Evolutionary conservation across 2,329 filamentous ascomycete genomes (phyloP).

Genomic region (Dactylella cylindrospora): DNA sequence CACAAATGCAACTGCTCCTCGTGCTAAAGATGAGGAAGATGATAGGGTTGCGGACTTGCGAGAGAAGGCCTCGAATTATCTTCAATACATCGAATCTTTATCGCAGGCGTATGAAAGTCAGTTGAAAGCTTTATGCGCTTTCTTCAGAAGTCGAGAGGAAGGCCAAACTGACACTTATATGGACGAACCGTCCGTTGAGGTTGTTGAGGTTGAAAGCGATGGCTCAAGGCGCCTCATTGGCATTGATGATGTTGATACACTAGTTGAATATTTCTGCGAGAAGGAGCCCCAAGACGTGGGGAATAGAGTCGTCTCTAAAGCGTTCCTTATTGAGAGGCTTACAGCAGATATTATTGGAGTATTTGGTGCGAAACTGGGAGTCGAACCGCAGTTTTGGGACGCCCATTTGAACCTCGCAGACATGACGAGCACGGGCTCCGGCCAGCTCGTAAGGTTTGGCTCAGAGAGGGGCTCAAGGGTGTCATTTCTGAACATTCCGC

Average conservation of each 20-base stretch:
- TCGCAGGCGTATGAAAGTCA: constrained; percentile 40
- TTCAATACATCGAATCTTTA: constrained; percentile 38
- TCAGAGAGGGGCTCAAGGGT: constrained; percentile 22
- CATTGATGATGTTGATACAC: constrained; percentile 28
- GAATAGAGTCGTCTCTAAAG: constrained; percentile 16
- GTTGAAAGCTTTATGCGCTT: constrained; percentile 19
- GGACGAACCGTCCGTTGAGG: constrained; percentile 20
- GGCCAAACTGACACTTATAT: constrained; percentile 4
- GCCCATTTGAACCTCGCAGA: constrained; percentile 12
- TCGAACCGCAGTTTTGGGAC: constrained; percentile 41
- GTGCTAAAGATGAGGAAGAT: neutral
- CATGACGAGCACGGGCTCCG: constrained; percentile 12
- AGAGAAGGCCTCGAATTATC: constrained; percentile 35
- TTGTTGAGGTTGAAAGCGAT: constrained; percentile 22
- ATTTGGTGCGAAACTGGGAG: constrained; percentile 21
- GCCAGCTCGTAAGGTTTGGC: constrained; percentile 29
- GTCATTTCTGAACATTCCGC: constrained; percentile 37
- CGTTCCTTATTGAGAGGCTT: constrained; percentile 29
- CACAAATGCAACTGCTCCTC: neutral
- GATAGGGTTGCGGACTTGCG: constrained; percentile 25
- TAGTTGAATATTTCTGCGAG: constrained; percentile 32
- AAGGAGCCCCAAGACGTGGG: constrained; percentile 4
- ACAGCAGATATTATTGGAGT: constrained; percentile 27
- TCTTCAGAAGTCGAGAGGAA: constrained; percentile 17
- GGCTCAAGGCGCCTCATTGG: constrained; percentile 23